These are phyloP conservation scores for Cystobasidiaceae sp. DNA, from an alignment of 1,284 basidiomycete genomes.

Conservation along the genomic window DNA sequence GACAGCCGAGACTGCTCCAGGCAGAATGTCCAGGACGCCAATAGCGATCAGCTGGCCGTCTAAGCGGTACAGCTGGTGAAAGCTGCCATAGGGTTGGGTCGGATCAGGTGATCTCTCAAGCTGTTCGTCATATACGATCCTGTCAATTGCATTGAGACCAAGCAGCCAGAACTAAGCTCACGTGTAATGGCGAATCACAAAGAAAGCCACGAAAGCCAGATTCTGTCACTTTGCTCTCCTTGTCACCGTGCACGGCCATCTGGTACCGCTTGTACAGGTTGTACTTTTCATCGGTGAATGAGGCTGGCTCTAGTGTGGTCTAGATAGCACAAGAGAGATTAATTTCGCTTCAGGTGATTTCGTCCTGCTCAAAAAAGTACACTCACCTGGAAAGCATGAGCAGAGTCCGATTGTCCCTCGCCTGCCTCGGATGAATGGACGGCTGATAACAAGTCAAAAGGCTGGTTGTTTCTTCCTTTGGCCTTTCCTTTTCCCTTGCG, in stretches of 20 bases:
- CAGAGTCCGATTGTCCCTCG: background rate
- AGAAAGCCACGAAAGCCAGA: conserved; percentile 66
- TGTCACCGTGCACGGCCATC: conserved; percentile 66
- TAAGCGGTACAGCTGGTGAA: conserved; percentile 60
- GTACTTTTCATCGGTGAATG: conserved; percentile 73
- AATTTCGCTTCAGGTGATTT: background rate
- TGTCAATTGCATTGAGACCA: background rate
- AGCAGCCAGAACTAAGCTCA: conserved; percentile 42
- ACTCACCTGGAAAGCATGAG: conserved; percentile 19
- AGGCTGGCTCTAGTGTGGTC: conserved; percentile 54
- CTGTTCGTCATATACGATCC: background rate
- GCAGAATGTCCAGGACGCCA: conserved; percentile 85
- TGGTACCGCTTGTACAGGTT: conserved; percentile 72
- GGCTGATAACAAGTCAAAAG: background rate
- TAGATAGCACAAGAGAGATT: background rate
- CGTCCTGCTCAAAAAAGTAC: background rate
- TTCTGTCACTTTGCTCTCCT: conserved; percentile 51
- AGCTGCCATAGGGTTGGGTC: conserved; percentile 37
- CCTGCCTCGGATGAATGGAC: background rate
- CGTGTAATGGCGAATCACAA: conserved; percentile 68
- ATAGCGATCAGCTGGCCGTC: conserved; percentile 79
- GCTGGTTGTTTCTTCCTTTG: conserved; percentile 27
- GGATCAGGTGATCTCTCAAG: background rate
- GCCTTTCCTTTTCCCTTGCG: background rate
- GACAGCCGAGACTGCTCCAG: conserved; percentile 83